Evolutionary conservation across 2,329 filamentous ascomycete genomes (phyloP).

Genomic region (Aspergillus oerlinghausenensis): DNA sequence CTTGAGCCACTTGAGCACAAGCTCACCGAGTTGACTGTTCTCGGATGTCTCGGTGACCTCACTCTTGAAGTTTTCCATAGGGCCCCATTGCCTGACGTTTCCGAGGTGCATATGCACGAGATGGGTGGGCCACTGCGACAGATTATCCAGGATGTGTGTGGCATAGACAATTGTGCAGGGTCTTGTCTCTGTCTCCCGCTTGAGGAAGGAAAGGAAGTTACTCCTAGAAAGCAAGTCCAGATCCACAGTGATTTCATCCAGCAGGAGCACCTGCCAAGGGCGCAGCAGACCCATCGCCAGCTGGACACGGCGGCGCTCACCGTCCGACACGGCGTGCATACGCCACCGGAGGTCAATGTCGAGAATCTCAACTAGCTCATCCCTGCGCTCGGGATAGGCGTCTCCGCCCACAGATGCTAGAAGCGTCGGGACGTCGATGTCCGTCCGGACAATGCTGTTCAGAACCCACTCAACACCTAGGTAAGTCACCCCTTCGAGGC

Average conservation of each 20-base stretch:
- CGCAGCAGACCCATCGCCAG: constrained; percentile 90
- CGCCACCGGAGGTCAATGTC: constrained; percentile 91
- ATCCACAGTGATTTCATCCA: constrained; percentile 97
- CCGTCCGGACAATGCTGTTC: constrained; percentile 90
- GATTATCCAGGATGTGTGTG: constrained; percentile 93
- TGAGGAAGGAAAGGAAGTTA: constrained; percentile 82
- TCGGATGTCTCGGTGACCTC: constrained; percentile 53
- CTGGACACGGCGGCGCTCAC: constrained; percentile 86
- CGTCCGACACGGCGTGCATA: constrained; percentile 93
- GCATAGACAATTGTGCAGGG: constrained; percentile 94
- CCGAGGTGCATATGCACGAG: constrained; percentile 94
- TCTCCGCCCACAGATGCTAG: constrained; percentile 82
- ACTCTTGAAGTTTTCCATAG: constrained; percentile 64
- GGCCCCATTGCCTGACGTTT: constrained; percentile 79
- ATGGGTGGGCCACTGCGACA: constrained; percentile 92
- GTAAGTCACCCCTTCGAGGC: constrained; percentile 91
- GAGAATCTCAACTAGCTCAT: constrained; percentile 81
- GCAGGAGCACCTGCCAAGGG: constrained; percentile 83
- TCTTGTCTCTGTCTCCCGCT: constrained; percentile 75
- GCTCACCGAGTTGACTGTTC: constrained; percentile 78
- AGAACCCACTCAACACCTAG: constrained; percentile 97
- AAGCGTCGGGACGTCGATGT: constrained; percentile 86
- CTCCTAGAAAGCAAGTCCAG: constrained; percentile 80
- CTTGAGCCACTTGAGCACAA: constrained; percentile 83
- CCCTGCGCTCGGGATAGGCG: constrained; percentile 72